Percentiles rank a stretch among this genome's conserved stretches.
phyloP scores from a whole-genome alignment of 164 flowering plant genomes.

The Liquidambar formosana region DNA sequence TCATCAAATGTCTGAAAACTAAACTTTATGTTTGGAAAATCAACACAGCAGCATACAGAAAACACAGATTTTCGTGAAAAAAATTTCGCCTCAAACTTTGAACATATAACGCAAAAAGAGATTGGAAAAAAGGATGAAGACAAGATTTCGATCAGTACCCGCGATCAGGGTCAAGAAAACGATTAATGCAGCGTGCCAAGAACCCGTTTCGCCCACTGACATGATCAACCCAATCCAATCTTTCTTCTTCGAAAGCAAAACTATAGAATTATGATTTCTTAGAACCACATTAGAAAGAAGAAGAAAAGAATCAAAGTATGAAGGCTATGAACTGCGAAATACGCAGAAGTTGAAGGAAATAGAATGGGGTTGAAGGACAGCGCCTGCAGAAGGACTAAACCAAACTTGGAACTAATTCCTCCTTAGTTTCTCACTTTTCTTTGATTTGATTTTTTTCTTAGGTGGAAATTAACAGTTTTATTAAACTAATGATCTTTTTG shows the following conservation, averaged over 20 bases:
- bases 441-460: background rate
- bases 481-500: too few species aligned
- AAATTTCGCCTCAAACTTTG: too few species aligned
- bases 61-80: too few species aligned
- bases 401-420: slow-evolving; percentile 20
- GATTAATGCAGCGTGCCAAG: slow-evolving; percentile 16
- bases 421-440: background rate
- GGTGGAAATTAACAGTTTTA: too few species aligned
- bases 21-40: too few species aligned
- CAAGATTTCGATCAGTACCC: slow-evolving; percentile 25
- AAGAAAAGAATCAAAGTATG: too few species aligned
- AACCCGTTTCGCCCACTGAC: slow-evolving; percentile 24
- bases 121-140: too few species aligned
- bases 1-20: too few species aligned
- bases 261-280: background rate
- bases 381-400: slow-evolving; percentile 31
- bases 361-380: slow-evolving; percentile 16
- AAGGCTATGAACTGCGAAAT: too few species aligned
- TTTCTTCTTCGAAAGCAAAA: slow-evolving; percentile 11
- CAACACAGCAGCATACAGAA: too few species aligned
- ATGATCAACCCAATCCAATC: slow-evolving; percentile 16
- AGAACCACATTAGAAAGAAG: too few species aligned
- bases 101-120: too few species aligned
- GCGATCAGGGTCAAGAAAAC: slow-evolving; percentile 31
- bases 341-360: background rate